Evolutionary conservation across 1,284 basidiomycete genomes (phyloP).

Genomic region (Bjerkandera adusta): DNA sequence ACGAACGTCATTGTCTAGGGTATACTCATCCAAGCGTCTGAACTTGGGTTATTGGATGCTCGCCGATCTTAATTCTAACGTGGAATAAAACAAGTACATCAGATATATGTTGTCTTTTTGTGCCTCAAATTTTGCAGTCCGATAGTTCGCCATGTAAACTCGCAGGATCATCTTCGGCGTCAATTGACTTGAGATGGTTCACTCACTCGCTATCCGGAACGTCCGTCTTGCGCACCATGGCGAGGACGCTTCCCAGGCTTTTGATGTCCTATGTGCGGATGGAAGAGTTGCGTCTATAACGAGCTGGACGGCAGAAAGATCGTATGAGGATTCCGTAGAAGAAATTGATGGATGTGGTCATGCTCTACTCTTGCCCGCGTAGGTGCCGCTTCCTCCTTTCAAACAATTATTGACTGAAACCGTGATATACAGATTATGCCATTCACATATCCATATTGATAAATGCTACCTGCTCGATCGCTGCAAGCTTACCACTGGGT

Average conservation of each 20-base stretch:
- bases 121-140: too few species aligned
- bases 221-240: slow-evolving; percentile 22
- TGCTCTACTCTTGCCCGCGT: slow-evolving; percentile 52
- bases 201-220: slow-evolving; percentile 26
- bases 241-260: slow-evolving; percentile 16
- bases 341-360: slow-evolving; percentile 41
- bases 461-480: slow-evolving; percentile 63
- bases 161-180: too few species aligned
- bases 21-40: too few species aligned
- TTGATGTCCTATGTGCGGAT: slow-evolving; percentile 25
- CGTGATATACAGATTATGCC: slow-evolving; percentile 44
- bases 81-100: too few species aligned
- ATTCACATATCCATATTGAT: slow-evolving; percentile 65
- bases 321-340: slow-evolving; percentile 3
- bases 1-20: too few species aligned
- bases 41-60: too few species aligned
- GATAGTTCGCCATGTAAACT: too few species aligned
- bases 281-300: slow-evolving; percentile 21
- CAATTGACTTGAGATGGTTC: too few species aligned
- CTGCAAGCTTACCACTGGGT: slow-evolving; percentile 53
- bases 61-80: too few species aligned
- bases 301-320: neutral
- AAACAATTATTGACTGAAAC: neutral
- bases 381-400: slow-evolving; percentile 23
- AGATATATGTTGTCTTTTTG: too few species aligned